phyloP scores from a whole-genome alignment of 176 grass and related monocot species.

The Coix lacrymajobi region DNA sequence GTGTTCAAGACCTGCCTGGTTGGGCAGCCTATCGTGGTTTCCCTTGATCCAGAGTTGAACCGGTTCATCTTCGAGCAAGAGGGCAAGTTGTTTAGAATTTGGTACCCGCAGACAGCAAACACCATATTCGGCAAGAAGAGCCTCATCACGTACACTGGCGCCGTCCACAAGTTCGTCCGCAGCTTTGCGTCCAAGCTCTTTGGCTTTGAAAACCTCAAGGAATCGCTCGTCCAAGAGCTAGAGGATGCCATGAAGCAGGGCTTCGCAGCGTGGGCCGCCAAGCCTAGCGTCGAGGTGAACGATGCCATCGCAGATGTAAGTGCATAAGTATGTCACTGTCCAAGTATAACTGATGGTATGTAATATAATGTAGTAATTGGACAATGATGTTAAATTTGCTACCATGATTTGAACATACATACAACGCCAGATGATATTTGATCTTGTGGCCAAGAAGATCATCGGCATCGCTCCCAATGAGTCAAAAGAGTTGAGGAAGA shows the following conservation, averaged over 20 bases:
- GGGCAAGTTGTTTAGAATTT: too few relatives aligned
- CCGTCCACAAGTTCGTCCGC: too few relatives aligned
- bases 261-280: not conserved
- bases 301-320: not conserved
- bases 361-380: too few relatives aligned
- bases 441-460: not conserved
- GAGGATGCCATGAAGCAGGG: not conserved
- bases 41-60: not conserved
- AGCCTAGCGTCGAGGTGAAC: not conserved
- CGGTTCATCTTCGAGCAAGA: not conserved
- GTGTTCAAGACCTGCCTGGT: not conserved
- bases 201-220: too few relatives aligned
- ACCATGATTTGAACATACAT: not conserved
- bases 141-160: too few relatives aligned
- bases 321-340: not conserved
- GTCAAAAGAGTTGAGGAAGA: not conserved
- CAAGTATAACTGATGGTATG: too few relatives aligned
- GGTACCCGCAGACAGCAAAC: too few relatives aligned
- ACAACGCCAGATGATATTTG: not conserved
- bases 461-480: not conserved
- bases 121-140: too few relatives aligned
- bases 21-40: not conserved
- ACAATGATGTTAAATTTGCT: too few relatives aligned
- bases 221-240: not conserved
- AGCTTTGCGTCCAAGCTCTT: too few relatives aligned